Evolutionary conservation across 179 eudicot species (phyloP).

Genomic region (Drosera spatulata): DNA sequence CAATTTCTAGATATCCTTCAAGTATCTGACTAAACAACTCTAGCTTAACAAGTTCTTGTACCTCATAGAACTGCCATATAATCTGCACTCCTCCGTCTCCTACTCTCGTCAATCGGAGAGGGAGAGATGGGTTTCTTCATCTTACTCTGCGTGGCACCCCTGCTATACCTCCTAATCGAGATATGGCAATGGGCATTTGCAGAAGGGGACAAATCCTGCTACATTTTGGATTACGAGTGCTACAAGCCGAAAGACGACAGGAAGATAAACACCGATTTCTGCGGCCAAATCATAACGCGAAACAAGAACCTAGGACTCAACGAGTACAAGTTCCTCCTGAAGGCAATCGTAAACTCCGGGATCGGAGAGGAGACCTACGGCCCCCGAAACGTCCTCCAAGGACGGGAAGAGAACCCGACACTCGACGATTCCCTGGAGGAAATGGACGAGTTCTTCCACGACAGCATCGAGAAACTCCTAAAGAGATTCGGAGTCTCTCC

Average conservation of each 20-base stretch:
- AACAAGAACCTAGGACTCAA: conserved; percentile 57
- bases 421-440: conserved; percentile 35
- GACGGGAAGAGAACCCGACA: conserved; percentile 40
- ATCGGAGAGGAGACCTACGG: conserved; percentile 69
- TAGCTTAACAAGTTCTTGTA: too few species aligned
- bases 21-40: too few species aligned
- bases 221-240: conserved; percentile 58
- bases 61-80: too few species aligned
- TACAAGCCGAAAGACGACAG: conserved; percentile 51
- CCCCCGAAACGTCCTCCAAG: conserved; percentile 46
- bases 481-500: conserved; percentile 27
- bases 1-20: too few species aligned
- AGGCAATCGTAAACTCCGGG: conserved; percentile 73
- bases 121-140: conserved; percentile 18
- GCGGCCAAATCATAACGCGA: conserved; percentile 53
- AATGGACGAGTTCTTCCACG: conserved; percentile 51
- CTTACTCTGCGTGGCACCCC: conserved; percentile 14
- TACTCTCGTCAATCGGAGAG: too few species aligned
- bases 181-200: conserved; percentile 13
- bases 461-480: conserved; percentile 38
- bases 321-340: conserved; percentile 71
- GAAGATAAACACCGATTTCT: conserved; percentile 51
- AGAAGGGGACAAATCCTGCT: conserved; percentile 33
- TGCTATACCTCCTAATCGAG: conserved; percentile 19
- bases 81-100: too few species aligned